Evolutionary conservation across 495 filamentous ascomycete species (phyloP).

Genomic region (Penicillium paxilli): DNA sequence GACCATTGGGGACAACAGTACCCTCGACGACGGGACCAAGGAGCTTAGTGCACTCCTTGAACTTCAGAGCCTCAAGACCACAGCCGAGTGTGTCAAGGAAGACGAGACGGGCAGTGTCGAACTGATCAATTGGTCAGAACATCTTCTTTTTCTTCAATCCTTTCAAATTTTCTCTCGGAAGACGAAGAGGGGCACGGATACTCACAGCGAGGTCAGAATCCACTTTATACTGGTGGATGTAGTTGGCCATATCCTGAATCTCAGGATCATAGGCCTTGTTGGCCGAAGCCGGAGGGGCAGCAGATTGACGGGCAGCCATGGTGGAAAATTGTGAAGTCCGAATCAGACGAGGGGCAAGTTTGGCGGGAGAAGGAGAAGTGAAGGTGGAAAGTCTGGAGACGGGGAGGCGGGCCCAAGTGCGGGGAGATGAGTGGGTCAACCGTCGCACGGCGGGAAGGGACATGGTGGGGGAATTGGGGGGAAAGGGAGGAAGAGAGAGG

Average conservation of each 20-base stretch:
- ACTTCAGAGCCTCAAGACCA: constrained; percentile 90
- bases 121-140: constrained; percentile 55
- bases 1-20: constrained; percentile 90
- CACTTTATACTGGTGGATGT: constrained; percentile 89
- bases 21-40: constrained; percentile 92
- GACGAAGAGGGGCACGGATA: not conserved
- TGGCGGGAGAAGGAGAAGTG: constrained; percentile 21
- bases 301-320: constrained; percentile 46
- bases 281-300: constrained; percentile 33
- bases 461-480: constrained; percentile 20
- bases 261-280: constrained; percentile 78
- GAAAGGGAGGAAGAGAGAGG: constrained; percentile 13
- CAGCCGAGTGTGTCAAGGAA: constrained; percentile 96
- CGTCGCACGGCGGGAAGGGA: constrained; percentile 42
- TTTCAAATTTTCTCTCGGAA: not conserved
- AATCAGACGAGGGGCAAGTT: constrained; percentile 16
- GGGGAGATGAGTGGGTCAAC: constrained; percentile 50
- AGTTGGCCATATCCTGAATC: constrained; percentile 90
- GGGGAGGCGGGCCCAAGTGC: constrained; percentile 49
- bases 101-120: constrained; percentile 85
- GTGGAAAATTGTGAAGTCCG: constrained; percentile 41
- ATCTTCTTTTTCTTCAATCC: no score
- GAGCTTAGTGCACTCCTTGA: constrained; percentile 93
- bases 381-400: constrained; percentile 35
- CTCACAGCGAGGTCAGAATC: constrained; percentile 90